These are phyloP conservation scores for Lodderomyces orthopsilosis DNA, from an alignment of 1,139 yeast species.

Conservation along the genomic window DNA sequence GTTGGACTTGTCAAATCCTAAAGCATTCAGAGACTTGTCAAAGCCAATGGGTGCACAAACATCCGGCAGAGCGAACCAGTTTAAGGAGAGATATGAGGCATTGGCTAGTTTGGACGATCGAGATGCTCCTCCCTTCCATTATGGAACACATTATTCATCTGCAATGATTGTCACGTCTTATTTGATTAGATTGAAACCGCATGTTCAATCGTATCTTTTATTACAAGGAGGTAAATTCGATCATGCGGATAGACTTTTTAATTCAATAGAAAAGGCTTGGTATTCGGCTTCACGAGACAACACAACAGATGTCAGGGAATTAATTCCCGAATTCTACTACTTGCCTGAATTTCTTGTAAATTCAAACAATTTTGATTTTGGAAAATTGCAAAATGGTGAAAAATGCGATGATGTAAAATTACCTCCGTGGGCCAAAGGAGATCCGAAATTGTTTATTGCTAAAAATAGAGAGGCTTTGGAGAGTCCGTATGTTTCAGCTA, in stretches of 20 bases:
- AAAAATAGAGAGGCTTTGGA: slow-evolving; percentile 81
- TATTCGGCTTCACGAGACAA: slow-evolving; percentile 70
- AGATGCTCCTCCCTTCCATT: slow-evolving; percentile 75
- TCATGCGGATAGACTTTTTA: slow-evolving; percentile 78
- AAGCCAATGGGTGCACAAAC: slow-evolving; percentile 92
- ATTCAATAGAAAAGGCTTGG: slow-evolving; percentile 76
- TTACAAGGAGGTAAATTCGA: slow-evolving; percentile 87
- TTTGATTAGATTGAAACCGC: slow-evolving; percentile 72
- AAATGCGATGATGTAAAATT: slow-evolving; percentile 57
- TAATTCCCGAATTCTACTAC: slow-evolving; percentile 80
- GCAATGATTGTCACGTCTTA: slow-evolving; percentile 88
- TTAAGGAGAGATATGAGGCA: slow-evolving; percentile 69
- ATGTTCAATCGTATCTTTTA: slow-evolving; percentile 70
- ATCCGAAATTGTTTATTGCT: slow-evolving; percentile 66
- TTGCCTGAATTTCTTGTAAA: slow-evolving; percentile 74
- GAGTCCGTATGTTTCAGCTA: slow-evolving; percentile 71
- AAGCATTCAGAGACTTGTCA: slow-evolving; percentile 65
- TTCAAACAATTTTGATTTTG: slow-evolving; percentile 64
- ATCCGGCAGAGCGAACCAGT: slow-evolving; percentile 53
- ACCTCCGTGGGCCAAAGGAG: slow-evolving; percentile 82
- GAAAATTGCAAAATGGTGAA: slow-evolving; percentile 61
- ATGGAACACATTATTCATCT: slow-evolving; percentile 89
- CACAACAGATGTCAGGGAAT: slow-evolving; percentile 82
- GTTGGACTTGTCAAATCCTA: slow-evolving; percentile 59
- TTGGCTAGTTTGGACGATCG: slow-evolving; percentile 49